These are phyloP conservation scores for Pichiaceae sp. DNA, from an alignment of 1,139 yeast genomes.

Conservation along the genomic window DNA sequence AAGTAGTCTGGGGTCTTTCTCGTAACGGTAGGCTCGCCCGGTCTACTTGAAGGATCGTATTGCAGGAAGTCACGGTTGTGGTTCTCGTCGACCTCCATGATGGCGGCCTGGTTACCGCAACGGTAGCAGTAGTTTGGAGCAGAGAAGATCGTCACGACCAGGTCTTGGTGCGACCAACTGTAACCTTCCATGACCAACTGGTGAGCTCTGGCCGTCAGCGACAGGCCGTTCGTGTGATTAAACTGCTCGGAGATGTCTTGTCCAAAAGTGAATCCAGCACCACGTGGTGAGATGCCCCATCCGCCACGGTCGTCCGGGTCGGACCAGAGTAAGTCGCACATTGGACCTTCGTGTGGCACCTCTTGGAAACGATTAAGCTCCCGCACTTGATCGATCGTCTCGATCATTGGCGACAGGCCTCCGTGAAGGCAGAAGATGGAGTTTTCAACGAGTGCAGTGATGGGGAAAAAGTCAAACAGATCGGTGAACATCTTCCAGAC, in stretches of 20 bases:
- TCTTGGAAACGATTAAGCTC: conserved; percentile 63
- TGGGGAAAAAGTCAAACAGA: conserved; percentile 84
- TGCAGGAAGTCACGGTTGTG: conserved; percentile 85
- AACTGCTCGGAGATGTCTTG: conserved; percentile 80
- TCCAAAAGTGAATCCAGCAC: conserved; percentile 96
- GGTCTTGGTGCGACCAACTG: conserved; percentile 63
- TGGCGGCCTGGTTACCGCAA: conserved; percentile 98
- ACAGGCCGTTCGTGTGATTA: conserved; percentile 69
- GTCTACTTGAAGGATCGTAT: conserved; percentile 90
- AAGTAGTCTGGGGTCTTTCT: conserved; percentile 94
- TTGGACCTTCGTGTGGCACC: conserved; percentile 98
- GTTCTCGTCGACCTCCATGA: conserved; percentile 95
- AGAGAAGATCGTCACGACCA: conserved; percentile 90
- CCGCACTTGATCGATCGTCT: conserved; percentile 82
- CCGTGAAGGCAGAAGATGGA: conserved; percentile 90
- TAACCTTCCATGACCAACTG: conserved; percentile 97
- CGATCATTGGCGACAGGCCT: conserved; percentile 90
- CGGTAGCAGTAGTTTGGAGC: conserved; percentile 95
- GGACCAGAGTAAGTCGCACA: conserved; percentile 96
- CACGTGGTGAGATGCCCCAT: conserved; percentile 97
- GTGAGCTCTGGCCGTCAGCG: conserved; percentile 92
- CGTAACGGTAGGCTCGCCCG: conserved; percentile 93
- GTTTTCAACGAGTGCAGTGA: conserved; percentile 78
- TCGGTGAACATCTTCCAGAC: conserved; percentile 77
- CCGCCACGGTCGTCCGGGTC: conserved; percentile 96